phyloP scores from a whole-genome alignment of 306 rosid species.

The Casuarina equisetifolia region DNA sequence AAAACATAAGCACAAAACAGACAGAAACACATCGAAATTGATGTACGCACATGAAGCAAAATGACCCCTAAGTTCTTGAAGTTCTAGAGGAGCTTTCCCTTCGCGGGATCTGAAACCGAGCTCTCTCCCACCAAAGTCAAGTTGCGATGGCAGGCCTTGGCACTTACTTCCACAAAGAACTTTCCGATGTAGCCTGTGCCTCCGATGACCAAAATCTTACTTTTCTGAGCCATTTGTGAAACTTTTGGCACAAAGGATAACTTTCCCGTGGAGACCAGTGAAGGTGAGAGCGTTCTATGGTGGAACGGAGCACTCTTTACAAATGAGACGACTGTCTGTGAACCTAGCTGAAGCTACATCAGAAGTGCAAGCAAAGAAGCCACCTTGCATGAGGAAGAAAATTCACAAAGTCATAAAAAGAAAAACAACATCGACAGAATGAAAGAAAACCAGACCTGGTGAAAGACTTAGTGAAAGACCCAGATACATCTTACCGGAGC shows the following conservation, averaged over 20 bases:
- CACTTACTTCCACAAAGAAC: constrained; percentile 64
- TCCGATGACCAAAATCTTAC: constrained; percentile 67
- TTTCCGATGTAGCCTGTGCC: constrained; percentile 77
- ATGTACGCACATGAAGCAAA: constrained; percentile 35
- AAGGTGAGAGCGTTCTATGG: background rate
- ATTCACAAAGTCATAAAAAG: too few relatives aligned
- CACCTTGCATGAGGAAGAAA: too few relatives aligned
- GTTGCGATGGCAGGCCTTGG: constrained; percentile 57
- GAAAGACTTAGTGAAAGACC: too few relatives aligned
- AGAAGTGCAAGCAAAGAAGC: too few relatives aligned
- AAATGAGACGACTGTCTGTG: background rate
- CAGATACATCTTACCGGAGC: too few relatives aligned
- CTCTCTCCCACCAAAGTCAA: constrained; percentile 50
- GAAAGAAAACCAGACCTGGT: too few relatives aligned
- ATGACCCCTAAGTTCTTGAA: constrained; percentile 51
- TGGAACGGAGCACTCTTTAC: background rate
- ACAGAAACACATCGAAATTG: background rate
- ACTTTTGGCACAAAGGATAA: background rate
- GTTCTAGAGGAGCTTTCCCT: constrained; percentile 44
- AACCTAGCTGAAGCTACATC: too few relatives aligned
- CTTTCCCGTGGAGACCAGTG: too few relatives aligned
- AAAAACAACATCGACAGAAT: too few relatives aligned
- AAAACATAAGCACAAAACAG: background rate
- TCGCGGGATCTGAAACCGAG: constrained; percentile 49
- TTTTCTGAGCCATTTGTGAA: constrained; percentile 36